phyloP scores from a whole-genome alignment of 257 asterid species.

The Coffea canephora region DNA sequence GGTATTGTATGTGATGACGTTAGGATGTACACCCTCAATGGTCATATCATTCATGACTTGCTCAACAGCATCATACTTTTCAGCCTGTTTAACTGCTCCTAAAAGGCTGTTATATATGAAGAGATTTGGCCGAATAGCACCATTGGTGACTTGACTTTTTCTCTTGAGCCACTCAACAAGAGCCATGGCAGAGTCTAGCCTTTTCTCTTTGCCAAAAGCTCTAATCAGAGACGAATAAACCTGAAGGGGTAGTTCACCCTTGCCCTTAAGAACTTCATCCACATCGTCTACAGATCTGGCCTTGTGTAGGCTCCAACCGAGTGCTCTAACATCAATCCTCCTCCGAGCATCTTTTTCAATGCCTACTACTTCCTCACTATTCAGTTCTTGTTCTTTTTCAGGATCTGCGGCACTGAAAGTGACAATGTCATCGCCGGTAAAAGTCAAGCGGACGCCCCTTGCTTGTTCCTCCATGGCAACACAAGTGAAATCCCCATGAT shows the following conservation, averaged over 20 bases:
- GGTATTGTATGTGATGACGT: constrained; percentile 69
- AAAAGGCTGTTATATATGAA: constrained; percentile 74
- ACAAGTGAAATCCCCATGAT: constrained; percentile 11
- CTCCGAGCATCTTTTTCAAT: constrained; percentile 21
- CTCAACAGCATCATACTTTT: constrained; percentile 43
- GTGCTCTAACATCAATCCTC: constrained; percentile 59
- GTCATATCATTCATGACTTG: constrained; percentile 57
- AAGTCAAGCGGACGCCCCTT: constrained; percentile 2
- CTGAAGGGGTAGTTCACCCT: constrained; percentile 65
- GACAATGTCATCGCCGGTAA: neutral
- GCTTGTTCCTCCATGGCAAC: constrained; percentile 25
- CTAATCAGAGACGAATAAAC: constrained; percentile 74
- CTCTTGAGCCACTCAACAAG: constrained; percentile 83
- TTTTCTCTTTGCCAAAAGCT: constrained; percentile 75
- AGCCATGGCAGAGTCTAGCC: constrained; percentile 57
- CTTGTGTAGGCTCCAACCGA: constrained; percentile 47
- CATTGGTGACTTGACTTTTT: constrained; percentile 43
- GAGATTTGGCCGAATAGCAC: constrained; percentile 47
- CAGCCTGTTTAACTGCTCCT: constrained; percentile 69
- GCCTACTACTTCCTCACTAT: constrained; percentile 20
- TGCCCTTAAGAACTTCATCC: constrained; percentile 59
- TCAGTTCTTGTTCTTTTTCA: neutral
- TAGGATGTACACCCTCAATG: constrained; percentile 55
- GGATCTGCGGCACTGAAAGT: constrained; percentile 5
- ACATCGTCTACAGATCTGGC: constrained; percentile 66